phyloP scores from a whole-genome alignment of 352 stramenopile species.

The Pythium chondricola region DNA sequence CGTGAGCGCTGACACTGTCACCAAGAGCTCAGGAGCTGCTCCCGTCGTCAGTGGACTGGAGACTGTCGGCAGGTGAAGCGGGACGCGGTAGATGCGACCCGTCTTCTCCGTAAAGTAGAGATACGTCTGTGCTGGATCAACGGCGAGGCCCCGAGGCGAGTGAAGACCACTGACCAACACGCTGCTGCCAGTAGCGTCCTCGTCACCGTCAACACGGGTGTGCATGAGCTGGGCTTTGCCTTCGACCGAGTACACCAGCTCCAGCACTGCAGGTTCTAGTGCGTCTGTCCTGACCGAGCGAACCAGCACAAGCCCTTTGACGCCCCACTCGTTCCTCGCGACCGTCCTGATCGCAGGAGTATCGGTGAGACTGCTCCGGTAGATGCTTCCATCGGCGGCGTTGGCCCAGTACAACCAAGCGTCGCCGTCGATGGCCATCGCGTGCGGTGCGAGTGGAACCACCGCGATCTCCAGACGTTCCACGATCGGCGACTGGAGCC shows the following conservation, averaged over 20 bases:
- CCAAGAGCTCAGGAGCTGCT: constrained; percentile 20
- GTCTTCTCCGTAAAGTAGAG: constrained; percentile 77
- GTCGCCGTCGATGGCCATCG: constrained; percentile 29
- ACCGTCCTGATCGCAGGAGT: constrained; percentile 33
- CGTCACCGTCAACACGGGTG: constrained; percentile 5
- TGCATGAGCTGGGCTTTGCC: constrained; percentile 44
- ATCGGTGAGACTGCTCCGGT: constrained; percentile 42
- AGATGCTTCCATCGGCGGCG: constrained; percentile 52
- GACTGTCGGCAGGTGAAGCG: neutral
- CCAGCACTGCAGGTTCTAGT: constrained; percentile 3
- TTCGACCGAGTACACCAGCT: constrained; percentile 54
- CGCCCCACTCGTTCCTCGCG: constrained; percentile 37
- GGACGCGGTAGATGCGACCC: constrained; percentile 37
- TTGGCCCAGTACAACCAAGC: constrained; percentile 73
- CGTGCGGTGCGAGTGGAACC: constrained; percentile 34
- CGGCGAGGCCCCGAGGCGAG: constrained; percentile 40
- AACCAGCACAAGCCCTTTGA: constrained; percentile 36
- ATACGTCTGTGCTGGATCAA: constrained; percentile 24
- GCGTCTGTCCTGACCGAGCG: neutral
- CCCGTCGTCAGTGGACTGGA: neutral
- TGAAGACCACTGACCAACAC: constrained; percentile 36
- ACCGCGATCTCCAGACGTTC: constrained; percentile 32
- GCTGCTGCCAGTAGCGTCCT: neutral
- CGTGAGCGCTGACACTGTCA: constrained; percentile 35
- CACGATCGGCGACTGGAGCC: constrained; percentile 46